Evolutionary conservation across 257 asterid species (phyloP), one percentile per base, ranked within the genome.

Genomic region (Cruciata laevipes): DNA sequence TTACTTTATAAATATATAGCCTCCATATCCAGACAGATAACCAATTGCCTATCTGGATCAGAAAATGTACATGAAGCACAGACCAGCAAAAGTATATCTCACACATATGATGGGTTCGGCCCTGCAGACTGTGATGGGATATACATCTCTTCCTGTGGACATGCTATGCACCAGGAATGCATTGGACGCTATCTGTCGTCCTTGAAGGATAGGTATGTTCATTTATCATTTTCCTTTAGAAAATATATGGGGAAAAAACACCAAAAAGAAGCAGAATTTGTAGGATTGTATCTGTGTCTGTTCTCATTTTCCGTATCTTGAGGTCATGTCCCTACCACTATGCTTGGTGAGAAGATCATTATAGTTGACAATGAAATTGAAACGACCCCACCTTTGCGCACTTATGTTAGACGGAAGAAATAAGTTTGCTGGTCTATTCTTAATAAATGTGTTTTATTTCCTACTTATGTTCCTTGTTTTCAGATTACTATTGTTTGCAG

Each of bases 151-250:
- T 94, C 99, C 20, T 94, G 99, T 63, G 99, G 99, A 58, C 99
- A 94, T 74, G 97, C 99, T 72, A 96, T 94, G 81, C 99, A 94
- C 80, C 96, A 90, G 77, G 90, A 85, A 76, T 94, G 99, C 77
- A 85, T 94, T 73, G 96, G 88, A 75, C 96, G 95, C 37, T 94
- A 94, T 78, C 78, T 94, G 68, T 80, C 83, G 63, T 90, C 99
- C 32, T 85, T 94, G 49, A 90, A 77, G 84, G 99, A 93, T 74
- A 94, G 97, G 97, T 90, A 82, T 37, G 40, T 20, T 49, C 57
- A 21, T 16, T 0, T 3, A 7, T 16, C 10, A 47, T 44, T 2
- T 56, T 2, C 10, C 61, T 17, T 56, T 9, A 20, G 23, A 20
- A 65, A 42, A 16, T 24, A 0, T 37, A n/a, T 58, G 18, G 66